These are phyloP conservation scores for Microcos paniculata DNA, from an alignment of 345 rosid species.

Conservation along the genomic window DNA sequence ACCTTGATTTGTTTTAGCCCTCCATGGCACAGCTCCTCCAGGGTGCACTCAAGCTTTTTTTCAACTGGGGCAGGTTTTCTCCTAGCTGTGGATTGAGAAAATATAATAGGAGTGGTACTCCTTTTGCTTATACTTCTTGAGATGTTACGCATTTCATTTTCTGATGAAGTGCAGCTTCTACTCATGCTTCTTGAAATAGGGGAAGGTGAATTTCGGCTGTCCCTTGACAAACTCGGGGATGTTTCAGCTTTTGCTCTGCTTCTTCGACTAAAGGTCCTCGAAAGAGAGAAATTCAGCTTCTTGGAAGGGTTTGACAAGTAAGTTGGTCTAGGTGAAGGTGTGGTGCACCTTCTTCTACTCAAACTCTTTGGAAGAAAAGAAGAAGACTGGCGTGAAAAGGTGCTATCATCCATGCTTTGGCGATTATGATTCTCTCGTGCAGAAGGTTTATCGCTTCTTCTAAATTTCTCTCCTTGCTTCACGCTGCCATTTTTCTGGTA, in stretches of 20 bases:
- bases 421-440: background rate
- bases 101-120: slow-evolving; percentile 55
- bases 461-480: slow-evolving; percentile 25
- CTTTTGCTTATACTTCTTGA: slow-evolving; percentile 45
- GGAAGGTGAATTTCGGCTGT: background rate
- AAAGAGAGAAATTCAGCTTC: slow-evolving; percentile 5
- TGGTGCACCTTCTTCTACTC: slow-evolving; percentile 47
- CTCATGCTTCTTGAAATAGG: slow-evolving; percentile 18
- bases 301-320: slow-evolving; percentile 24
- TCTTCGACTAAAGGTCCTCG: slow-evolving; percentile 38
- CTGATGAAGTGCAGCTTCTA: slow-evolving; percentile 3
- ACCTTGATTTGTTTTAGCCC: slow-evolving; percentile 58
- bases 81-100: slow-evolving; percentile 60
- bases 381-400: slow-evolving; percentile 38
- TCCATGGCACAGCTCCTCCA: slow-evolving; percentile 75
- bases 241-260: slow-evolving; percentile 9
- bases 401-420: slow-evolving; percentile 46
- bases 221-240: background rate
- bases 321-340: slow-evolving; percentile 46
- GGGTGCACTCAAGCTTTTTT: slow-evolving; percentile 69
- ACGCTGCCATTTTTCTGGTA: slow-evolving; percentile 22
- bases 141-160: slow-evolving; percentile 11
- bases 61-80: slow-evolving; percentile 59
- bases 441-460: slow-evolving; percentile 27
- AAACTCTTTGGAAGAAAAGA: slow-evolving; percentile 30